phyloP scores from a whole-genome alignment of 495 filamentous ascomycete genomes.

The Oidiodendron maius region DNA sequence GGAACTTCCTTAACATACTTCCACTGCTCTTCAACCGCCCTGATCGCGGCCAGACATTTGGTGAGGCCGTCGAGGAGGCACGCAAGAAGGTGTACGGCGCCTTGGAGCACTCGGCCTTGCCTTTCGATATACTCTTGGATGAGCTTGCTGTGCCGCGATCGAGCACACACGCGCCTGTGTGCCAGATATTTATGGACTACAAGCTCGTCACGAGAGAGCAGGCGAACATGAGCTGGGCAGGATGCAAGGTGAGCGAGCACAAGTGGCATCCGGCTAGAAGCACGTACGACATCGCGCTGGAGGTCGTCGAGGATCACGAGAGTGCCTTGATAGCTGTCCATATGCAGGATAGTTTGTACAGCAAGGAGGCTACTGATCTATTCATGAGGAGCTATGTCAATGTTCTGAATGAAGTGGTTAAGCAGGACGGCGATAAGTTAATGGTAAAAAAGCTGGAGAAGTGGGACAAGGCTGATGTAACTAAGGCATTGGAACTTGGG shows the following conservation, averaged over 20 bases:
- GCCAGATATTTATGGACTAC: constrained; percentile 35
- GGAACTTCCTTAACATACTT: constrained; percentile 21
- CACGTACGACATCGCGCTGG: constrained; percentile 7
- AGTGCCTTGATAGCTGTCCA: background rate
- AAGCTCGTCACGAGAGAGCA: too few relatives aligned
- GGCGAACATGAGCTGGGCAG: background rate
- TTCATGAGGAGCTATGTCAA: constrained; percentile 25
- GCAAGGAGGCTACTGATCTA: constrained; percentile 7
- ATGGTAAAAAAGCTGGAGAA: background rate
- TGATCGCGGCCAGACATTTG: constrained; percentile 9
- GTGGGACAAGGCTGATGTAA: background rate
- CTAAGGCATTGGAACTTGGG: background rate
- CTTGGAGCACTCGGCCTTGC: constrained; percentile 26
- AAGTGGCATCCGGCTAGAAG: background rate
- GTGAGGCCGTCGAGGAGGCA: background rate
- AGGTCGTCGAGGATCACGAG: background rate
- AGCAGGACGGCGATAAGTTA: background rate
- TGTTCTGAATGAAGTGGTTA: constrained; percentile 20
- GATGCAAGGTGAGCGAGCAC: background rate
- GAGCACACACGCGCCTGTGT: constrained; percentile 24
- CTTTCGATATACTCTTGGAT: constrained; percentile 39
- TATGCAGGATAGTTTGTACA: constrained; percentile 14
- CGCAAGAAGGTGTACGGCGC: background rate
- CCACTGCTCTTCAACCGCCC: constrained; percentile 16
- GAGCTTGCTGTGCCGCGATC: constrained; percentile 16